Evolutionary conservation across 805 yeast genomes (phyloP), one percentile per base, ranked within the genome.

Genomic region (Sugiyamaella smithiae): DNA sequence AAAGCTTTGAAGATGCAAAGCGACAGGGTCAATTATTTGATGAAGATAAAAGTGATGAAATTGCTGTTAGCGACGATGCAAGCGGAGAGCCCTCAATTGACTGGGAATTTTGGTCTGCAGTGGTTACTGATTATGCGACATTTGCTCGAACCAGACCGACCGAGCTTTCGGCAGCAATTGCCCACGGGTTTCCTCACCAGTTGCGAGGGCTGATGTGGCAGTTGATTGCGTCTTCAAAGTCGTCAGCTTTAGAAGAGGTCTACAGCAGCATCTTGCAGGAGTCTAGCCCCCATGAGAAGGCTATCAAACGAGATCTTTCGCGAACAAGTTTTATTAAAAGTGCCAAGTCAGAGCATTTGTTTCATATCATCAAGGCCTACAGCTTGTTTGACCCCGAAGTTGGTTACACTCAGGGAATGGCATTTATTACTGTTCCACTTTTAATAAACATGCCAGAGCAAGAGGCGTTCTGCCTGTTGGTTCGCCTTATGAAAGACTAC

Each of bases 341-440:
- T 23, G 79, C 81, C 44, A 82, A 82, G 58, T 80, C 58, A 9
- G 83, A 83, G 58, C 81, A 87, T 43, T 69, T 93, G 29, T 85
- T 73, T 61, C 80, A 82, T 49, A 82, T 93, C 24, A 77, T 93
- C 53, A 86, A 85, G 61, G 90, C 89, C 0, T 93, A 91, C 68
- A 81, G 93, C 19, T 68, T 88, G 42, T 84, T 79, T 64, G 98
- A 93, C 65, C 81, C 85, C 1, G 97, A 90, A 45, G 97, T 93
- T 44, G 99, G 99, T 0, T 93, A 93, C 62, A 93, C 97, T 1
- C 99, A 93, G 67, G 98, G 99, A 5, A 89, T 93, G 97, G 95
- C 95, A 1, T 93, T 93, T 61, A 80, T 93, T 38, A 79, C 87
- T 0, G 88, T 88, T 4, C 97, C 99, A 1, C 67, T 93, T 42